phyloP scores from a whole-genome alignment of 768 basidiomycete genomes.

The Boletus reticulatus region DNA sequence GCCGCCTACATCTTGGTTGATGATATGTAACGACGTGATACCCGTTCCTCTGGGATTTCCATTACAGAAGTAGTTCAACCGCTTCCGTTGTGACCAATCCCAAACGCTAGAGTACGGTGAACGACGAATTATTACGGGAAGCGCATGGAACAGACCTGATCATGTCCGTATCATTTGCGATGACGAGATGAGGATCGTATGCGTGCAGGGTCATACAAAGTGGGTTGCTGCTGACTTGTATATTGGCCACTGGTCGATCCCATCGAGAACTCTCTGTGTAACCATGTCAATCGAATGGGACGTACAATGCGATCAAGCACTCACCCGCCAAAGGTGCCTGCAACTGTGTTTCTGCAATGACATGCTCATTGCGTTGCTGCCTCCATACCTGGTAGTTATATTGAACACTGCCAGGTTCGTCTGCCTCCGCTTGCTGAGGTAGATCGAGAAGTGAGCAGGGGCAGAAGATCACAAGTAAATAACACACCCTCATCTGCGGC shows the following conservation, averaged over 20 bases:
- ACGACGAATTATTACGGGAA: not conserved
- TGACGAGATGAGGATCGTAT: constrained; percentile 84
- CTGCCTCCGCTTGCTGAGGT: constrained; percentile 83
- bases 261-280: constrained; percentile 58
- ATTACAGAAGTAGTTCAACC: constrained; percentile 83
- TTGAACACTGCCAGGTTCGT: constrained; percentile 91
- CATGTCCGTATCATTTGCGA: constrained; percentile 83
- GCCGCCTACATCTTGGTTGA: constrained; percentile 94
- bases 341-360: constrained; percentile 62
- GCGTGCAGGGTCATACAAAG: constrained; percentile 87
- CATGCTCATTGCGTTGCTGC: constrained; percentile 83
- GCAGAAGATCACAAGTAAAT: not conserved
- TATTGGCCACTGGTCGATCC: constrained; percentile 68
- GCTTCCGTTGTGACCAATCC: constrained; percentile 86
- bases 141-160: constrained; percentile 57
- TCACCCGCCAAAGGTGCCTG: constrained; percentile 76
- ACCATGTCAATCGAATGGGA: not conserved
- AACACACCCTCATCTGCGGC: constrained; percentile 93
- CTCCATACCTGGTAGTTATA: constrained; percentile 98
- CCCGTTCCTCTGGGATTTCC: constrained; percentile 79
- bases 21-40: constrained; percentile 86
- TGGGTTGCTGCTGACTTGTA: constrained; percentile 60
- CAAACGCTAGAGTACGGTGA: constrained; percentile 61
- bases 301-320: constrained; percentile 19
- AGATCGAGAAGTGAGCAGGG: constrained; percentile 10